Conservation (phyloP, 768 basidiomycete genomes). For the Tephrocybe sp. region DNA sequence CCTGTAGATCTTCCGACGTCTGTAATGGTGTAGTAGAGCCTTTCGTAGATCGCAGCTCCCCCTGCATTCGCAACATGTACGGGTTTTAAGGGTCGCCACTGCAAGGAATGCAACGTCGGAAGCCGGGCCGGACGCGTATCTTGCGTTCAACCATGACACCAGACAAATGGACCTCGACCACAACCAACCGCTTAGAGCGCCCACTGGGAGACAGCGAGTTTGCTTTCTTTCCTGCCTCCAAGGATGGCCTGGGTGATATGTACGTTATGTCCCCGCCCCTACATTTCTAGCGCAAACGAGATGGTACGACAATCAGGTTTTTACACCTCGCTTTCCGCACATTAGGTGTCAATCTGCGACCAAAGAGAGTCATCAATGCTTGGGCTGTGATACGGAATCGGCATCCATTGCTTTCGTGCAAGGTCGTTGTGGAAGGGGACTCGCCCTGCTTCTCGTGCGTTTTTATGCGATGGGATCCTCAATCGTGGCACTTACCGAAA, state of each 20-base stretch:
- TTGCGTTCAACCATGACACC: neutral
- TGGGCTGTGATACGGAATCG: slow-evolving; percentile 60
- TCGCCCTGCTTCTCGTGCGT: slow-evolving; percentile 54
- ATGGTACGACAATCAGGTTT: slow-evolving; percentile 22
- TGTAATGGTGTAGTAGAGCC: no score
- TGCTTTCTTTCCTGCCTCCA: slow-evolving; percentile 30
- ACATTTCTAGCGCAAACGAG: neutral
- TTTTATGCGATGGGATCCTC: no score
- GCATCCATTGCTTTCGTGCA: slow-evolving; percentile 57
- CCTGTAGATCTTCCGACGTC: no score
- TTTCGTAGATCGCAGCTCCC: no score
- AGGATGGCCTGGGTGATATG: slow-evolving; percentile 34
- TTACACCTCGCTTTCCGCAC: slow-evolving; percentile 30
- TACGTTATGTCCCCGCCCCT: slow-evolving; percentile 17
- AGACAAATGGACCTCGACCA: neutral
- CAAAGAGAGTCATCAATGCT: slow-evolving; percentile 40
- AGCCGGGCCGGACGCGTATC: no score
- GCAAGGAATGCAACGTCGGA: no score
- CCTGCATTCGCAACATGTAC: no score
- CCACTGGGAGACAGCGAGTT: slow-evolving; percentile 30
- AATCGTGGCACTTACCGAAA: neutral
- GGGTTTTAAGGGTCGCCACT: no score
- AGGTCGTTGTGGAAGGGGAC: slow-evolving; percentile 34
- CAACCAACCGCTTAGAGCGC: slow-evolving; percentile 17
- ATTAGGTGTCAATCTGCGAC: slow-evolving; percentile 18